Percentiles rank a stretch among this genome's conserved stretches.
Evolutionary conservation across 176 grass and related monocot genomes (phyloP).

Genomic region (Oryza punctata): DNA sequence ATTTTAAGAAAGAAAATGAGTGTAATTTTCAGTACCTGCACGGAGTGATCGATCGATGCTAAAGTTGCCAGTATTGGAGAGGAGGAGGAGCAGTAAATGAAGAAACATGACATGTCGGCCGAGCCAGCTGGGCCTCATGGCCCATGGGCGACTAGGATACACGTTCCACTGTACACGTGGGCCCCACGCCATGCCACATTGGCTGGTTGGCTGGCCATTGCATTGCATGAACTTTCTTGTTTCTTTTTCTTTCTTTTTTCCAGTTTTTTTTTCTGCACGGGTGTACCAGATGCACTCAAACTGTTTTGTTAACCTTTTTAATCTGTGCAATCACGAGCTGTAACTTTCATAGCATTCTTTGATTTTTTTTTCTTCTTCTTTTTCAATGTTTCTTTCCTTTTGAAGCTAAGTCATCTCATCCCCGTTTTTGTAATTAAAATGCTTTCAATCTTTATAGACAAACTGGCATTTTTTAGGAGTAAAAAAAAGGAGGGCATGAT

Average conservation of each 20-base stretch:
- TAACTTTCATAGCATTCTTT: neutral
- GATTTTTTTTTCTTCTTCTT: neutral
- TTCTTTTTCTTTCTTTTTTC: neutral
- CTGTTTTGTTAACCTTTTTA: neutral
- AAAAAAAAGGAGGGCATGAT: neutral
- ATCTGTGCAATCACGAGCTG: constrained; percentile 8
- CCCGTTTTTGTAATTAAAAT: neutral
- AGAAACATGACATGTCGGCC: constrained; percentile 51
- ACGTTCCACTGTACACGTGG: neutral
- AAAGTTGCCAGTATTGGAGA: neutral
- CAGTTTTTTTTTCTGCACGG: neutral
- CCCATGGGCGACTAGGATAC: constrained; percentile 12
- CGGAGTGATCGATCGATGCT: neutral
- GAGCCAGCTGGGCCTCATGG: constrained; percentile 18
- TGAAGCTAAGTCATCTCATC: neutral
- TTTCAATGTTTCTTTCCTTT: neutral
- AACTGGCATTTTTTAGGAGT: neutral
- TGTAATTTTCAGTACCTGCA: neutral
- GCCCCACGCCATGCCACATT: neutral
- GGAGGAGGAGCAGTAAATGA: constrained; percentile 22
- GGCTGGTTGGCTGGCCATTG: neutral
- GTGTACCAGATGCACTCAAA: neutral
- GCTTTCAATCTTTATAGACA: neutral
- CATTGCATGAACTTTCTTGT: neutral
- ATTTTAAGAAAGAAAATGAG: too few relatives aligned